Conservation (phyloP, 768 basidiomycete species). For the Leccinum barrowsii region DNA sequence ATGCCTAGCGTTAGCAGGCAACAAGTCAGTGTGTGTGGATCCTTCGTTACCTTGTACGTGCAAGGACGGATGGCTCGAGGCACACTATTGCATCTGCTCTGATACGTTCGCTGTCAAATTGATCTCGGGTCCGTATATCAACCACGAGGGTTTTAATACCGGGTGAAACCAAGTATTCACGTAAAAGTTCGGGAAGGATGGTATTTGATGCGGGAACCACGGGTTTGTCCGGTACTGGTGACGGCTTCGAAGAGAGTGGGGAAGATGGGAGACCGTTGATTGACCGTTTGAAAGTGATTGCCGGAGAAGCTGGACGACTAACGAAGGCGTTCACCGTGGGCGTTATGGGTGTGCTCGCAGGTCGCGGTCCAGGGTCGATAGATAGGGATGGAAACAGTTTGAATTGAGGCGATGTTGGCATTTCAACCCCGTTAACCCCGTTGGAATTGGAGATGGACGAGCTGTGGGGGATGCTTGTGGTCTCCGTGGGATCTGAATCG, state of each 20-base stretch:
- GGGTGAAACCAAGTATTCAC: conserved; percentile 49
- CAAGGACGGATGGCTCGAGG: conserved; percentile 77
- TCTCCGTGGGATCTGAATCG: conserved; percentile 37
- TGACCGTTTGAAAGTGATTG: conserved; percentile 42
- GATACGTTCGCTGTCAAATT: conserved; percentile 75
- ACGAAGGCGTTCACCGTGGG: conserved; percentile 51
- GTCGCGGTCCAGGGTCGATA: conserved; percentile 49
- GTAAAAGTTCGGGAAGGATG: conserved; percentile 56
- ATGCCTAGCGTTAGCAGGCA: conserved; percentile 11
- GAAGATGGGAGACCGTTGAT: conserved; percentile 35
- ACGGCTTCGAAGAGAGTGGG: conserved; percentile 30
- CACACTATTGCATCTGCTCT: conserved; percentile 68
- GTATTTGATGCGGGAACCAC: conserved; percentile 59
- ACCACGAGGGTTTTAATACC: conserved; percentile 66
- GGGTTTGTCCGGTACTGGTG: conserved; percentile 33
- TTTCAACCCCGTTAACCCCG: conserved; percentile 30
- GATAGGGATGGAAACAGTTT: conserved; percentile 41
- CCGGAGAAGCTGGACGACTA: conserved; percentile 64
- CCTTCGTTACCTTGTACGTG: conserved; percentile 57
- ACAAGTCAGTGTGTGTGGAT: conserved; percentile 2
- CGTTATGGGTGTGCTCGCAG: conserved; percentile 69
- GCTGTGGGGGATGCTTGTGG: conserved; percentile 14
- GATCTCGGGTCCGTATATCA: conserved; percentile 76
- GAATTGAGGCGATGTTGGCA: conserved; percentile 28
- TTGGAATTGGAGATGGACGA: conserved; percentile 28